These are phyloP conservation scores for Trametes maxima DNA, from an alignment of 768 basidiomycete genomes.

Conservation along the genomic window DNA sequence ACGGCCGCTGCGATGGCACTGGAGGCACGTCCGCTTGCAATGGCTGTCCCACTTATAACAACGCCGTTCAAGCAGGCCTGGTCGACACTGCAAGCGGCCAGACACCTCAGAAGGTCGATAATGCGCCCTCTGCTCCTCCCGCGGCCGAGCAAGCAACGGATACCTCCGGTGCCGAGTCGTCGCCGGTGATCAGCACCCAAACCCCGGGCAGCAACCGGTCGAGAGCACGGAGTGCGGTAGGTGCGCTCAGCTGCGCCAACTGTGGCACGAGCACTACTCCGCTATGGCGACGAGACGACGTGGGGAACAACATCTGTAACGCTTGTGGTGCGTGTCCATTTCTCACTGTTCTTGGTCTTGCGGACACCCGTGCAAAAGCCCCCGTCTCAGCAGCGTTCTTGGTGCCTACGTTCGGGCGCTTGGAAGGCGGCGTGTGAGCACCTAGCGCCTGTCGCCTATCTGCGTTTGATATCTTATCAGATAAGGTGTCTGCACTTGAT, in stretches of 20 bases:
- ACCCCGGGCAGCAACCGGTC: slow-evolving; percentile 27
- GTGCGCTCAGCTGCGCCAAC: slow-evolving; percentile 83
- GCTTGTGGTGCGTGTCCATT: slow-evolving; percentile 77
- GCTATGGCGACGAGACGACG: slow-evolving; percentile 86
- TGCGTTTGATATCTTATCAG: slow-evolving; percentile 41
- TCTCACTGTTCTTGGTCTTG: slow-evolving; percentile 19
- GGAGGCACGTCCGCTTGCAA: slow-evolving; percentile 92
- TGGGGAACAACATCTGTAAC: slow-evolving; percentile 93
- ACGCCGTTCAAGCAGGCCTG: slow-evolving; percentile 44
- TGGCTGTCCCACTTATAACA: slow-evolving; percentile 98
- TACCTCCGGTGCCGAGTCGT: slow-evolving; percentile 19
- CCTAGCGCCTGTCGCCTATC: slow-evolving; percentile 28
- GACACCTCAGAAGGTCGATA: slow-evolving; percentile 41
- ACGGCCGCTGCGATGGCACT: slow-evolving; percentile 96
- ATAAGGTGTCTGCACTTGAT: slow-evolving; percentile 29
- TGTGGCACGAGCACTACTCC: slow-evolving; percentile 91
- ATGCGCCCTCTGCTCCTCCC: slow-evolving; percentile 25
- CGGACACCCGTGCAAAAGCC: neutral
- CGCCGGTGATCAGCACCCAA: slow-evolving; percentile 22
- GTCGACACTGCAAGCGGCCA: slow-evolving; percentile 14
- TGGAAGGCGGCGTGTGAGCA: slow-evolving; percentile 9
- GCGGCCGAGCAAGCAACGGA: slow-evolving; percentile 12
- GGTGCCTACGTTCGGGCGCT: slow-evolving; percentile 9
- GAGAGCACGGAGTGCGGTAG: slow-evolving; percentile 47
- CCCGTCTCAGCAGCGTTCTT: slow-evolving; percentile 6